Percentiles rank a stretch among this genome's conserved stretches.
phyloP scores from a whole-genome alignment of 164 flowering plant species.

The Sextonia rubra region DNA sequence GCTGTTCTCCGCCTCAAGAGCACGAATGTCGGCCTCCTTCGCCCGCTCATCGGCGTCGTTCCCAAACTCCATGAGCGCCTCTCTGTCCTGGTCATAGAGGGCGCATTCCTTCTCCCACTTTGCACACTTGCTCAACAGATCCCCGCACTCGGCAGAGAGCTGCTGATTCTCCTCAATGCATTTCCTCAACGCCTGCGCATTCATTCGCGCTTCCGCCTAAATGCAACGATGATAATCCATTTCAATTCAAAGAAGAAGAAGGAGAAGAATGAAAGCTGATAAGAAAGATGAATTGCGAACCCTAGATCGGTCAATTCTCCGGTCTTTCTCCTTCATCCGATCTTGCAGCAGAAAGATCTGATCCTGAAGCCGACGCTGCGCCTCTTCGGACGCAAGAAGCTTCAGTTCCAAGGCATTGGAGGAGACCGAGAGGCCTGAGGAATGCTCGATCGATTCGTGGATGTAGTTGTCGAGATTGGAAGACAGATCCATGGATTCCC shows the following conservation, averaged over 20 bases:
- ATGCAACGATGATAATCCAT: neutral
- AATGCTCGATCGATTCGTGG: constrained; percentile 52
- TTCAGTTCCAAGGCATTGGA: constrained; percentile 39
- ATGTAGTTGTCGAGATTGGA: constrained; percentile 61
- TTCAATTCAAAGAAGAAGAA: neutral
- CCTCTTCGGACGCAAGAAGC: constrained; percentile 52
- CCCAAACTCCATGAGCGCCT: constrained; percentile 87
- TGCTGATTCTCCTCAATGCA: constrained; percentile 85
- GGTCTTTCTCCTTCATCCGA: constrained; percentile 58
- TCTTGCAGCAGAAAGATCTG: constrained; percentile 37
- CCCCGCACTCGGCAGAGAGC: constrained; percentile 56
- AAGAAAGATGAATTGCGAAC: constrained; percentile 25
- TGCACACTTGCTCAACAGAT: constrained; percentile 43
- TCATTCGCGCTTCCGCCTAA: constrained; percentile 79
- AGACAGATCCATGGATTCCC: constrained; percentile 45
- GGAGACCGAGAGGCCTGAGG: constrained; percentile 71
- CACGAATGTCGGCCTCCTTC: constrained; percentile 62
- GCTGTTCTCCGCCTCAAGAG: constrained; percentile 55
- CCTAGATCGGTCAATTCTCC: constrained; percentile 53
- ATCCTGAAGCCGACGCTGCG: constrained; percentile 40
- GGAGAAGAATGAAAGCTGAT: neutral
- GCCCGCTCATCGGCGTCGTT: constrained; percentile 89
- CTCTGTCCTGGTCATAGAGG: constrained; percentile 79
- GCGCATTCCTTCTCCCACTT: constrained; percentile 76
- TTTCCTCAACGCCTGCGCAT: constrained; percentile 77